Conservation (phyloP, 257 asterid genomes). For the Nemophila menziesii region DNA sequence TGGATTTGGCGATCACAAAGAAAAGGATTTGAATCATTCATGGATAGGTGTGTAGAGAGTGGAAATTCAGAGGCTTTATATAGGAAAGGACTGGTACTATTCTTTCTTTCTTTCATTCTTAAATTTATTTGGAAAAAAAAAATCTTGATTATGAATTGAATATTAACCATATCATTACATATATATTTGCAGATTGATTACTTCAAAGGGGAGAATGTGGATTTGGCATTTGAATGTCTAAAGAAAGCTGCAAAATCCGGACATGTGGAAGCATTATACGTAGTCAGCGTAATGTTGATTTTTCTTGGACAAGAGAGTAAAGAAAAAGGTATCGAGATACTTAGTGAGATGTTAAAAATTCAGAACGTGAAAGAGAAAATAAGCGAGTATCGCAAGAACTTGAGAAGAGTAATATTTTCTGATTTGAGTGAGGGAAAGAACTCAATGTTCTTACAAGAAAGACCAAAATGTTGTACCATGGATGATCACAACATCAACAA, state of each 20-base stretch:
- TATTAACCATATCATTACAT: neutral
- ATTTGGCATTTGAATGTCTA: conserved; percentile 5
- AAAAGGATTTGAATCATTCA: neutral
- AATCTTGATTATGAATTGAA: too few species aligned
- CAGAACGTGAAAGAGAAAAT: neutral
- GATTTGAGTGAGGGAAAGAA: conserved; percentile 16
- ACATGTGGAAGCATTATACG: conserved; percentile 17
- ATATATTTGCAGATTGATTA: conserved; percentile 17
- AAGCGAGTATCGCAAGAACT: conserved; percentile 2
- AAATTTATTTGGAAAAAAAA: neutral
- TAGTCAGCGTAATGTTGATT: conserved; percentile 7
- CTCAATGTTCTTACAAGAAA: neutral
- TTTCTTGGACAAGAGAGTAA: conserved; percentile 5
- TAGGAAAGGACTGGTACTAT: conserved; percentile 21
- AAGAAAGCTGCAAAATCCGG: conserved; percentile 10
- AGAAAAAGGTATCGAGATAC: conserved; percentile 5
- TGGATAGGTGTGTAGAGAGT: conserved; percentile 8
- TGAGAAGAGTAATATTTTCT: conserved; percentile 8
- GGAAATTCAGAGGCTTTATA: conserved; percentile 15
- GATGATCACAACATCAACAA: conserved; percentile 1
- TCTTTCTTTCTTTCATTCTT: too few species aligned
- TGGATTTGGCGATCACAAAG: conserved; percentile 16
- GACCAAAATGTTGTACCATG: conserved; percentile 4
- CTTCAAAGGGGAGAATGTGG: conserved; percentile 1
- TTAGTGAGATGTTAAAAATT: conserved; percentile 1